Percentiles rank a stretch among this genome's conserved stretches.
phyloP scores from a whole-genome alignment of 257 asterid genomes.

The Primulina huaijiensis region DNA sequence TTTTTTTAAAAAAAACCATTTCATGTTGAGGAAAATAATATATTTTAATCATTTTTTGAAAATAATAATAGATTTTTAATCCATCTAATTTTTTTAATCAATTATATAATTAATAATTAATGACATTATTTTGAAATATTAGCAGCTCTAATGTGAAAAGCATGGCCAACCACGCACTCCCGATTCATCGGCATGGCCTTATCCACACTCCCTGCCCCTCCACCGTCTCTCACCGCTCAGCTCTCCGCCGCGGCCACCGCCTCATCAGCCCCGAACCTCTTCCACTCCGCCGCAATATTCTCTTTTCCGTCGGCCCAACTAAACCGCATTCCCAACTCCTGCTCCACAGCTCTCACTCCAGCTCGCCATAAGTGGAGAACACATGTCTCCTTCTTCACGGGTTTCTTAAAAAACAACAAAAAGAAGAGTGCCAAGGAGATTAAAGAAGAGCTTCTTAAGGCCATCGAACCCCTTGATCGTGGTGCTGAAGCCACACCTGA shows the following conservation, averaged over 20 bases:
- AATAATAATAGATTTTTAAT: too few species aligned
- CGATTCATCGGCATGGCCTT: conserved; percentile 5
- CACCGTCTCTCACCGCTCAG: conserved; percentile 4
- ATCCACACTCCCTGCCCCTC: conserved; percentile 29
- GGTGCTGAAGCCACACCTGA: not conserved
- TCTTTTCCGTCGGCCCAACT: conserved; percentile 18
- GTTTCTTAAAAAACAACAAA: conserved; percentile 27
- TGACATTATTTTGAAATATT: too few species aligned
- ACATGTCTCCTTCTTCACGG: conserved; percentile 43
- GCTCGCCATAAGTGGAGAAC: conserved; percentile 38
- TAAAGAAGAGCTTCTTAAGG: not conserved
- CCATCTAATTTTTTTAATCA: too few species aligned
- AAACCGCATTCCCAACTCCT: conserved; percentile 9
- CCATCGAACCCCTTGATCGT: not conserved
- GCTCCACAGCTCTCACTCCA: conserved; percentile 4
- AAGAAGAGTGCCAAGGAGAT: not conserved
- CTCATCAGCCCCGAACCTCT: conserved; percentile 24
- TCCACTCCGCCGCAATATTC: conserved; percentile 17
- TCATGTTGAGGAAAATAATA: too few species aligned
- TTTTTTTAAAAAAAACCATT: too few species aligned
- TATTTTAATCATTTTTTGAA: too few species aligned
- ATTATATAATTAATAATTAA: too few species aligned
- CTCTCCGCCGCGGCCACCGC: not conserved
- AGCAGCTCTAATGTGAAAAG: too few species aligned
- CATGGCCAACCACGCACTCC: too few species aligned